Conservation (phyloP, 768 basidiomycete species). For the Sporobolomyces pararoseus region DNA sequence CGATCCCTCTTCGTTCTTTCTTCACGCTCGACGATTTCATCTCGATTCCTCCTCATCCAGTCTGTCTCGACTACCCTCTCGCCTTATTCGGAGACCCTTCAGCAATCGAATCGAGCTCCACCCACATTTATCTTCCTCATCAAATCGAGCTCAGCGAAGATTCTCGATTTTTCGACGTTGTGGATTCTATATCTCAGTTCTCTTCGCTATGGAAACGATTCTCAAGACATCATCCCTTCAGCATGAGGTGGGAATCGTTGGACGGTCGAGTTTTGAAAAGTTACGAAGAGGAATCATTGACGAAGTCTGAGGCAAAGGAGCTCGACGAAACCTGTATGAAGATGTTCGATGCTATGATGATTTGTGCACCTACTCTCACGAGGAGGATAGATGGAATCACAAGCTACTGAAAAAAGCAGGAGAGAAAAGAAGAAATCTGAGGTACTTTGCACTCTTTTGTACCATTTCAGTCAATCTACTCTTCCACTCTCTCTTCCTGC, state of each 20-base stretch:
- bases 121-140: constrained; percentile 12
- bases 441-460: too few relatives aligned
- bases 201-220: too few relatives aligned
- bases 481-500: too few relatives aligned
- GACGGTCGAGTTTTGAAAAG: constrained; percentile 1
- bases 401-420: too few relatives aligned
- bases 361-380: too few relatives aligned
- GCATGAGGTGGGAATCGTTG: constrained; percentile 18
- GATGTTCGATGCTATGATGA: too few relatives aligned
- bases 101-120: constrained; percentile 23
- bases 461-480: too few relatives aligned
- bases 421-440: too few relatives aligned
- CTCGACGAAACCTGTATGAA: too few relatives aligned
- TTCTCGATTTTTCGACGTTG: background rate
- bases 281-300: background rate
- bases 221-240: background rate
- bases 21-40: background rate
- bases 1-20: constrained; percentile 7
- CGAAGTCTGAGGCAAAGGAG: too few relatives aligned
- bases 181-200: too few relatives aligned
- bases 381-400: too few relatives aligned
- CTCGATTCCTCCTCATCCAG: background rate
- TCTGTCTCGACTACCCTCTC: constrained; percentile 17
- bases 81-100: background rate
- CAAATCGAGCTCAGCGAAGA: background rate